Evolutionary conservation across 1,284 basidiomycete genomes (phyloP), one percentile per base, ranked within the genome.

Genomic region (Polyporus tsugae): DNA sequence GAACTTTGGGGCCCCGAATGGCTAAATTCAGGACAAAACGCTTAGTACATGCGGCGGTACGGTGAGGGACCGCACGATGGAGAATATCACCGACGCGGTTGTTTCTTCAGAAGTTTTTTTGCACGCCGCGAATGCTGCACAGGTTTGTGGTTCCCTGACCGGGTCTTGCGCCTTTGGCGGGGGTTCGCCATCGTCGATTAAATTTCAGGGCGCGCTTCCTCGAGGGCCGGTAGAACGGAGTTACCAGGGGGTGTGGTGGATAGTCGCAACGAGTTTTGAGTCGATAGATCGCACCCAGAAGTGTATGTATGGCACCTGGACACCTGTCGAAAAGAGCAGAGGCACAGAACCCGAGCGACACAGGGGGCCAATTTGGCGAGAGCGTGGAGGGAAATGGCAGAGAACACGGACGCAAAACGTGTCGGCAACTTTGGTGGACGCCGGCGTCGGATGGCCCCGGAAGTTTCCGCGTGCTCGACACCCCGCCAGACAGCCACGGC

Each of bases 161-260:
- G 89, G 62, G 86, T 78, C 82, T 96, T 96, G 71, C 91, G 87
- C 70, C 94, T 86, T 82, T 98, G 96, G 68, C 96, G 89, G 74
- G 96, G 96, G 80, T 97, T 98, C 64, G 93, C 95, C 96, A 98
- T 98, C 9, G 62, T 71, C 55, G 44, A 66, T 42, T 66, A 58
- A 38, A 36, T 65, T 66, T 52, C 42, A 67, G 61, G 67, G 59
- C 52, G 61, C 63, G 59, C 63, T 55, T 65, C 52, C 62, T 46
- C n/a, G 33, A 66, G 52, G 29, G 41, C 67, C 67, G 67, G 63
- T 57, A 46, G 64, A 66, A 60, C 66, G 71, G 68, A 68, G 59
- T 61, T 65, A 19, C 38, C 33, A 53, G 59, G 41, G 35, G 46
- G 36, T 22, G 38, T 58, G 55, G 55, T 57, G 19, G 19, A 60